Percentiles rank a stretch among this genome's conserved stretches.
Evolutionary conservation across 768 basidiomycete genomes (phyloP).

Genomic region (Plicaturopsis crispa): DNA sequence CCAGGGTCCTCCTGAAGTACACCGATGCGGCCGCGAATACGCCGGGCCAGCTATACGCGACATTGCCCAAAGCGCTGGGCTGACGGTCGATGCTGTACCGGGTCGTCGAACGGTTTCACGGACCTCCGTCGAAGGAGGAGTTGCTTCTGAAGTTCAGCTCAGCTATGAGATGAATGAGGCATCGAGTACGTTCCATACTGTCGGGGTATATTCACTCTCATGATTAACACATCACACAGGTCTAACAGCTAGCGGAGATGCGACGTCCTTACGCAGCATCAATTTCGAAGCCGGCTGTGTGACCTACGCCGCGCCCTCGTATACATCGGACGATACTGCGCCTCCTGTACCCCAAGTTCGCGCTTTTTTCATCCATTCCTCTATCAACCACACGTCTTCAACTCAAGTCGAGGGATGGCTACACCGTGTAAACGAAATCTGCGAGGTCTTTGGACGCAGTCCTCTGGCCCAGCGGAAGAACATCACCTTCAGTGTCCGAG

Average conservation of each 20-base stretch:
- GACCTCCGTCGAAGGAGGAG: too few relatives aligned
- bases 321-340: slow-evolving; percentile 1
- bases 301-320: slow-evolving; percentile 3
- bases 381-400: slow-evolving; percentile 13
- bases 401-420: slow-evolving; percentile 13
- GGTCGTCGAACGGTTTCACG: too few relatives aligned
- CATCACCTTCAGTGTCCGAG: not conserved
- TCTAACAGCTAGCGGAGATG: slow-evolving; percentile 8
- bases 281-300: slow-evolving; percentile 9
- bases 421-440: slow-evolving; percentile 3
- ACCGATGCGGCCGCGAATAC: too few relatives aligned
- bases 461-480: slow-evolving; percentile 1
- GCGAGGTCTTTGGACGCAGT: slow-evolving; percentile 6
- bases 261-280: slow-evolving; percentile 9
- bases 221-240: too few relatives aligned
- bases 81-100: too few relatives aligned
- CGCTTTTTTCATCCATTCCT: slow-evolving; percentile 6
- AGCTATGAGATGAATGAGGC: too few relatives aligned
- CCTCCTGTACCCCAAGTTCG: slow-evolving; percentile 1
- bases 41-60: too few relatives aligned
- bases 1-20: too few relatives aligned
- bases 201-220: too few relatives aligned
- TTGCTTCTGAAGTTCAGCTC: too few relatives aligned
- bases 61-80: too few relatives aligned
- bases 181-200: too few relatives aligned